phyloP scores from a whole-genome alignment of 2,329 filamentous ascomycete genomes.

The Sphaerulina musiva region DNA sequence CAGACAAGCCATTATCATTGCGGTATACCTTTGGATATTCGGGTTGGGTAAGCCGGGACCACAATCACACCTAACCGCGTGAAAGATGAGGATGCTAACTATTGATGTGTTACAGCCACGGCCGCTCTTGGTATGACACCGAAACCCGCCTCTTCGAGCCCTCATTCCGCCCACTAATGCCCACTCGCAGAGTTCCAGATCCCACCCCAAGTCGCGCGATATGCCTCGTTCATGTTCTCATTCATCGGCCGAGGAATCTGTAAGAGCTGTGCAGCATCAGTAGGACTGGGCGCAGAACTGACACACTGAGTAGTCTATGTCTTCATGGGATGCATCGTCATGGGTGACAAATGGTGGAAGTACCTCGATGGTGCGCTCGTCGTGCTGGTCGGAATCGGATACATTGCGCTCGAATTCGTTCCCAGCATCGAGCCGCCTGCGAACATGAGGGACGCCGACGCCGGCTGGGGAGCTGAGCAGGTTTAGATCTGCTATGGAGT shows the following conservation, averaged over 20 bases:
- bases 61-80: background rate
- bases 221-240: slow-evolving; percentile 96
- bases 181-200: slow-evolving; percentile 66
- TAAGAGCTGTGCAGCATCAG: slow-evolving; percentile 44
- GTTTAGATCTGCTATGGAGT: slow-evolving; percentile 35
- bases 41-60: slow-evolving; percentile 61
- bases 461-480: slow-evolving; percentile 49
- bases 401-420: slow-evolving; percentile 50
- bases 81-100: slow-evolving; percentile 7
- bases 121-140: slow-evolving; percentile 39
- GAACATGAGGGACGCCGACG: slow-evolving; percentile 50
- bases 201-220: slow-evolving; percentile 82
- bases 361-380: slow-evolving; percentile 73
- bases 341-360: slow-evolving; percentile 60
- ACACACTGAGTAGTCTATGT: slow-evolving; percentile 67
- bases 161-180: no score
- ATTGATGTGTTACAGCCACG: slow-evolving; percentile 47
- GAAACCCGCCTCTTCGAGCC: no score
- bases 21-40: slow-evolving; percentile 83
- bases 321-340: slow-evolving; percentile 81
- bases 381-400: slow-evolving; percentile 69
- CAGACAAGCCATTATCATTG: slow-evolving; percentile 69
- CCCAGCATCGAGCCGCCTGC: slow-evolving; percentile 49
- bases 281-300: background rate
- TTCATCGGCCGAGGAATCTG: slow-evolving; percentile 93